Evolutionary conservation across 2,329 filamentous ascomycete genomes (phyloP).

Genomic region (Biscogniauxia mediterranea): DNA sequence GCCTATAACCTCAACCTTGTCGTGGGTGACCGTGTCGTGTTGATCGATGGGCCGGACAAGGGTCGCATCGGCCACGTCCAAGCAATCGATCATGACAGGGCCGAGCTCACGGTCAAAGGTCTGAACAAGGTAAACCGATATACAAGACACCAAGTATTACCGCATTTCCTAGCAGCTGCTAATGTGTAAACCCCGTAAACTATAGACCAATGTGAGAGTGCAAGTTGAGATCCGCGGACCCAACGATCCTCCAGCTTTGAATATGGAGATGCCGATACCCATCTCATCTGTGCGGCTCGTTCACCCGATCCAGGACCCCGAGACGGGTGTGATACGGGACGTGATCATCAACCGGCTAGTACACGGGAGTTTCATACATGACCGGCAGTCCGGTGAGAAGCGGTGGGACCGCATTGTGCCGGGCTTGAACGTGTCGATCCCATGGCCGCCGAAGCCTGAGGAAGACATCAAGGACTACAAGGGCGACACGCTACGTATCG

Average conservation of each 20-base stretch:
- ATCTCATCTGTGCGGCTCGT: conserved; percentile 79
- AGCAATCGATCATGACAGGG: conserved; percentile 51
- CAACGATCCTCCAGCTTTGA: conserved; percentile 41
- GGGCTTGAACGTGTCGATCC: conserved; percentile 69
- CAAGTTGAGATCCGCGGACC: conserved; percentile 39
- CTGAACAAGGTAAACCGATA: conserved; percentile 55
- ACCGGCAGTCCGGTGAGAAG: conserved; percentile 48
- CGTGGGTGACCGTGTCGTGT: conserved; percentile 74
- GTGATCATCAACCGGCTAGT: conserved; percentile 73
- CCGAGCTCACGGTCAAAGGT: conserved; percentile 60
- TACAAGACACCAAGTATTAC: neutral
- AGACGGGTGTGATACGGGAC: conserved; percentile 66
- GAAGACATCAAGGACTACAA: conserved; percentile 53
- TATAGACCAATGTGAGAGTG: conserved; percentile 39
- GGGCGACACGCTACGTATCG: conserved; percentile 71
- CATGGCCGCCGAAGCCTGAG: conserved; percentile 64
- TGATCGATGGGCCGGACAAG: conserved; percentile 74
- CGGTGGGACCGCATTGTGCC: conserved; percentile 62
- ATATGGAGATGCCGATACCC: conserved; percentile 57
- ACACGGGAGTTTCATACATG: conserved; percentile 47
- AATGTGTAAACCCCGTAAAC: conserved; percentile 1
- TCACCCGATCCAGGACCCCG: conserved; percentile 66
- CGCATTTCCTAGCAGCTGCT: conserved; percentile 3
- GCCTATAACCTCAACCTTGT: conserved; percentile 59
- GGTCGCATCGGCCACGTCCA: conserved; percentile 78